Evolutionary conservation across 257 asterid species (phyloP), one percentile per base, ranked within the genome.

Genomic region (Nicotiana paniculata): DNA sequence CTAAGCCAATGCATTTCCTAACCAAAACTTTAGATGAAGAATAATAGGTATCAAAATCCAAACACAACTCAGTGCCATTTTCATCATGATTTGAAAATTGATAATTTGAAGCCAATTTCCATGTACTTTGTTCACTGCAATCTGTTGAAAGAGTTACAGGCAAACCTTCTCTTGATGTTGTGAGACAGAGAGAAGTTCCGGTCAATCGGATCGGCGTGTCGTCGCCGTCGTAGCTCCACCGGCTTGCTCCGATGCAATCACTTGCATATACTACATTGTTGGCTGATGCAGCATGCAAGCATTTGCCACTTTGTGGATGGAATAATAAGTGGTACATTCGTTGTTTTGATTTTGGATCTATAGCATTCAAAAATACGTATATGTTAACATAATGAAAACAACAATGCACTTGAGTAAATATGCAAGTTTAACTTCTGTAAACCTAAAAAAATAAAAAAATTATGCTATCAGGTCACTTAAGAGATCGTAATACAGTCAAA

Each of bases 251-350:
- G 10, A 37, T 54, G 87, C 95, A 92, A n/a, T 76, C 77, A 15
- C 81, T 88, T 37, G 85, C 58, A n/a, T 65, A 6, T 5, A 86
- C 18, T 17, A 33, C 67, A 6, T 30, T 35, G 0, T 82, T 32
- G 58, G 21, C 1, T 43, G 78, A 1, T 28, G 30, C 30, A 28
- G 30, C 59, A 70, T 43, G 48, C 59, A 70, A 51, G 62, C 63
- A 81, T 17, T 51, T 85, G 81, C 97, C 97, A 82, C 91, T 92
- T 55, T 81, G 87, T 24, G 95, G 97, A 76, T 92, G 95, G 81
- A 82, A 93, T 33, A 93, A 18, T 63, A 83, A 75, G 85, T 84
- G 81, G 28, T 86, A 82, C 9, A 70, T 86, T 39, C 86, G 84
- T 2, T 32, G 58, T 4, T 2, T 77, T 17, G 90, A 83, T 46